Conservation (phyloP, 306 rosid genomes). For the Carpinus fangiana region DNA sequence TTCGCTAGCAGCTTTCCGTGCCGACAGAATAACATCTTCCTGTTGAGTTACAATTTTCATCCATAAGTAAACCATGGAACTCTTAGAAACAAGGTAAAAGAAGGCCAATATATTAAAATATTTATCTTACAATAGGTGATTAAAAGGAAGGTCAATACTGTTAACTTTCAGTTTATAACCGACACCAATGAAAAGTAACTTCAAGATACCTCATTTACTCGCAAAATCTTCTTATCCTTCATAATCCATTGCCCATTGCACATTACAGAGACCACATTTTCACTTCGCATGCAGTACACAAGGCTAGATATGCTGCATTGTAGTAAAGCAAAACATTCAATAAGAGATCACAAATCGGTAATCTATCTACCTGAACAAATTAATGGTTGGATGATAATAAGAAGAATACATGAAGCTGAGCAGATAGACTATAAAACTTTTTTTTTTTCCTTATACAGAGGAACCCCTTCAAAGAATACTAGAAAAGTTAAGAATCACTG, state of each 20-base stretch:
- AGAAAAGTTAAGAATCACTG: neutral
- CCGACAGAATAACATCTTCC: conserved; percentile 62
- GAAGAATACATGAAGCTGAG: neutral
- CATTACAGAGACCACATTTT: conserved; percentile 75
- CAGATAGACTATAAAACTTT: too few species aligned
- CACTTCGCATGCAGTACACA: conserved; percentile 79
- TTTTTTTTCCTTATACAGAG: too few species aligned
- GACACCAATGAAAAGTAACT: conserved; percentile 15
- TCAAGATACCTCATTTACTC: conserved; percentile 63
- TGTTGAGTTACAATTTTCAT: conserved; percentile 30
- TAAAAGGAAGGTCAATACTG: neutral
- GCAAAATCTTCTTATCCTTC: conserved; percentile 73
- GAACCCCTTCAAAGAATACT: neutral
- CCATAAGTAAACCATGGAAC: conserved; percentile 13
- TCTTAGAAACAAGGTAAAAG: neutral
- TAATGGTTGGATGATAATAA: conserved; percentile 2
- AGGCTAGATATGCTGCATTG: conserved; percentile 76
- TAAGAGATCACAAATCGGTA: conserved; percentile 1
- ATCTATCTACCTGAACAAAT: neutral
- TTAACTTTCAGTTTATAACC: neutral
- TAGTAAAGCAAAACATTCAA: conserved; percentile 24
- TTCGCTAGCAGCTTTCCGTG: conserved; percentile 59
- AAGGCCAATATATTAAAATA: neutral
- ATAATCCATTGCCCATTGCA: conserved; percentile 89
- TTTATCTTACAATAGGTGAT: neutral